These are phyloP conservation scores for Aspergillus flavus DNA, from an alignment of 2,329 filamentous ascomycete genomes.

Conservation along the genomic window DNA sequence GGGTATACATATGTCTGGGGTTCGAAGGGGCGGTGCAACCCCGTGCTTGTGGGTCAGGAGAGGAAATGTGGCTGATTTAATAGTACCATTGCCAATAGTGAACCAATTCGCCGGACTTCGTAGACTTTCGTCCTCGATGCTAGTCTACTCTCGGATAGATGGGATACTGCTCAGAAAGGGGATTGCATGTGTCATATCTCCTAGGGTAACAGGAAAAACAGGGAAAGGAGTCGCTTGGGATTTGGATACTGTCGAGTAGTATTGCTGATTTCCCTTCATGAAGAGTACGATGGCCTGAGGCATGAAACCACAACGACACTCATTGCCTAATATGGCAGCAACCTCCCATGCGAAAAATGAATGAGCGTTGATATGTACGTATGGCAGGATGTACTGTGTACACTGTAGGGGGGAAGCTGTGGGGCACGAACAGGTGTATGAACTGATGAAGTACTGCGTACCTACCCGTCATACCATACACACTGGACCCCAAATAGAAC, in stretches of 20 bases:
- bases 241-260: no score
- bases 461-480: no score
- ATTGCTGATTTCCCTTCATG: no score
- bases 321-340: no score
- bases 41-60: background rate
- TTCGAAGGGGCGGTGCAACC: background rate
- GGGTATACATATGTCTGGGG: background rate
- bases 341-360: no score
- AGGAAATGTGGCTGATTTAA: background rate
- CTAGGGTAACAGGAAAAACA: background rate
- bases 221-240: background rate
- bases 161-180: background rate
- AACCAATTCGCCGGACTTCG: background rate
- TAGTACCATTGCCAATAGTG: background rate
- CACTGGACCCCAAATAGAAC: background rate
- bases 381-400: no score
- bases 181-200: background rate
- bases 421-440: no score
- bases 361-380: no score
- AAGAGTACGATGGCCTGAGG: no score
- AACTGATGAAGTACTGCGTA: no score
- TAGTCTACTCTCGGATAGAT: background rate
- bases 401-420: no score
- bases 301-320: no score
- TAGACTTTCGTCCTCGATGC: background rate